Conservation (phyloP, 176 grass and related monocot genomes). For the Eragrostis nindensis region DNA sequence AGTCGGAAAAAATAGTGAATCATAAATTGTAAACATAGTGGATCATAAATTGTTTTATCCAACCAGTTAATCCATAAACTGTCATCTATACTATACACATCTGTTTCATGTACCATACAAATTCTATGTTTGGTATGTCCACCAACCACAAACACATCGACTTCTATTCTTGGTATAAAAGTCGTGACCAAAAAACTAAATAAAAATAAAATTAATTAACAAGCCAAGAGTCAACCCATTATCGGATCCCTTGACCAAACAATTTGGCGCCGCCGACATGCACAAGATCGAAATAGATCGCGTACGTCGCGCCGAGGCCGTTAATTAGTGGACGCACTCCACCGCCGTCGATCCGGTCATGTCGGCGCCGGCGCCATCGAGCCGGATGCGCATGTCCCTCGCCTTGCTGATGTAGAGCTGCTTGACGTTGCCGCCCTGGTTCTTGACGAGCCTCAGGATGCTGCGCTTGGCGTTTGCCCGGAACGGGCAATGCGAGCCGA, state of each 20-base stretch:
- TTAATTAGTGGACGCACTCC: slow-evolving; percentile 49
- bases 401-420: slow-evolving; percentile 72
- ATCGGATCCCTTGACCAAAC: not conserved
- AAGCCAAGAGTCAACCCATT: slow-evolving; percentile 1
- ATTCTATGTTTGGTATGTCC: not conserved
- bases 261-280: slow-evolving; percentile 1
- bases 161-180: too few relatives aligned
- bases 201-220: not conserved
- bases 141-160: slow-evolving; percentile 28
- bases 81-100: slow-evolving; percentile 14
- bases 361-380: slow-evolving; percentile 23
- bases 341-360: slow-evolving; percentile 21
- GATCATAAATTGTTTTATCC: too few relatives aligned
- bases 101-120: slow-evolving; percentile 9
- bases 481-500: slow-evolving; percentile 53
- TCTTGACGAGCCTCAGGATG: slow-evolving; percentile 46
- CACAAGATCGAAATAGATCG: not conserved
- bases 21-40: too few relatives aligned
- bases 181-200: slow-evolving; percentile 2
- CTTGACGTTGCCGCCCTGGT: slow-evolving; percentile 68
- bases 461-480: slow-evolving; percentile 60
- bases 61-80: slow-evolving; percentile 27
- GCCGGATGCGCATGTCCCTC: slow-evolving; percentile 42
- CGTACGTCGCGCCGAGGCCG: not conserved
- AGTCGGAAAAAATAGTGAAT: too few relatives aligned